Conservation (phyloP, 345 rosid genomes). For the Gossypium turneri region DNA sequence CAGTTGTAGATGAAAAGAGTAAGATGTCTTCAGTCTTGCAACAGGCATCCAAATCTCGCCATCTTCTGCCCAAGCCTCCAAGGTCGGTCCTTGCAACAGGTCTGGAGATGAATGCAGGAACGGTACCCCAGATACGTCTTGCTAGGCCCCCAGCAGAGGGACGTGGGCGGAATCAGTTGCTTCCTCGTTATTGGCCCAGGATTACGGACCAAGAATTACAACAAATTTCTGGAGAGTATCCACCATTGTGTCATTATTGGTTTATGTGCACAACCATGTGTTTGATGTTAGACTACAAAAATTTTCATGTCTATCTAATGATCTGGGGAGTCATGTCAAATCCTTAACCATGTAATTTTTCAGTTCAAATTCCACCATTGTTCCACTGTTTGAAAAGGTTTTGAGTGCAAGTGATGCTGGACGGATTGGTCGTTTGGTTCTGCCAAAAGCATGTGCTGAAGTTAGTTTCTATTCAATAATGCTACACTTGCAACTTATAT, state of each 20-base stretch:
- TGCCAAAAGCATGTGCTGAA: conserved; percentile 99
- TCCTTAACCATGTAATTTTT: conserved; percentile 49
- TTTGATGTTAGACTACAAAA: conserved; percentile 10
- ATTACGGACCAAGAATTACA: conserved; percentile 95
- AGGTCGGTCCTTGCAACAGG: conserved; percentile 54
- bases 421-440: conserved; percentile 93
- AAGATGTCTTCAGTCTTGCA: conserved; percentile 52
- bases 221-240: conserved; percentile 96
- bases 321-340: conserved; percentile 1
- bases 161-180: conserved; percentile 88
- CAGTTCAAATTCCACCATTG: conserved; percentile 89
- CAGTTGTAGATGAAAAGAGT: conserved; percentile 53
- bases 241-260: conserved; percentile 32
- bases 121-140: conserved; percentile 77
- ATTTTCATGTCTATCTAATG: conserved; percentile 18
- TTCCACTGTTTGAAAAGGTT: conserved; percentile 93
- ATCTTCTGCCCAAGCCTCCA: conserved; percentile 85
- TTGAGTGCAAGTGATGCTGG: conserved; percentile 99
- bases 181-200: conserved; percentile 99
- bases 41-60: conserved; percentile 63
- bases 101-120: conserved; percentile 59
- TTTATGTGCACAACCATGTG: conserved; percentile 19
- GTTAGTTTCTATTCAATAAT: conserved; percentile 43
- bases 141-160: conserved; percentile 99
- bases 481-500: conserved; percentile 5